Conservation (phyloP, 164 flowering plant species). For the grape (Vitis vinifera) region ASM3070453v1 NC_081820.1:27098001-27098500, state of each 20-base stretch:
- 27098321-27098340: slow-evolving; percentile 50
- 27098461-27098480: slow-evolving; percentile 66
- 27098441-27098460: slow-evolving; percentile 51
- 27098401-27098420: slow-evolving; percentile 10
- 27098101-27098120: slow-evolving; percentile 40
- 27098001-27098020: slow-evolving; percentile 33
- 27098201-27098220: slow-evolving; percentile 67
- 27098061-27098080: slow-evolving; percentile 81
- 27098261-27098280: slow-evolving; percentile 70
- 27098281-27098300: slow-evolving; percentile 45
- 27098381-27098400: slow-evolving; percentile 8
- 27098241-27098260: slow-evolving; percentile 57
- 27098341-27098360: slow-evolving; percentile 62
- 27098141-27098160: slow-evolving; percentile 79
- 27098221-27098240: slow-evolving; percentile 60
- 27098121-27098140: slow-evolving; percentile 48
- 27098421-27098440: slow-evolving; percentile 18
- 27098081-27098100: slow-evolving; percentile 58
- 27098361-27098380: slow-evolving; percentile 42
- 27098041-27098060: slow-evolving; percentile 20
- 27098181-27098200: slow-evolving; percentile 69
- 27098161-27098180: slow-evolving; percentile 68
- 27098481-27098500: slow-evolving; percentile 77
- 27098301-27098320: slow-evolving; percentile 30
- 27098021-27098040: slow-evolving; percentile 30